Base-by-base conservation (phyloP, 129 eudicot species). In the Heracleum sosnowskyi region DNA sequence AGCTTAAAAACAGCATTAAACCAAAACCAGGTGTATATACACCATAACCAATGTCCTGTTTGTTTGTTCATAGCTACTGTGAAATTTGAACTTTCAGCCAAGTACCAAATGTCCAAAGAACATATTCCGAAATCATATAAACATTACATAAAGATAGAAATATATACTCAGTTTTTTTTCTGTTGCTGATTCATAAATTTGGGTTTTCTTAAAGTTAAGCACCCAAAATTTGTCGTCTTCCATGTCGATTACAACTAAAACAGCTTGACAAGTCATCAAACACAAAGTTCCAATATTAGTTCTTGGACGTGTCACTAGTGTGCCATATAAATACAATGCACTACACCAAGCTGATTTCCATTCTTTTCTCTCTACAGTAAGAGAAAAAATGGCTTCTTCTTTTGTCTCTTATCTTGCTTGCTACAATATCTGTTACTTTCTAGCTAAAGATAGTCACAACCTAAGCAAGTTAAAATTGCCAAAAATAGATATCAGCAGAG, bases 291-390 rank as follows among this genome's bases (percentile, higher is more conserved):
- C 76, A 26, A 28, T 5, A n/a, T 51, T 79, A 17, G 24, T 53
- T 75, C 73, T 83, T 86, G 75, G 85, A 40, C 57, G 17, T 31
- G 74, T 80, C 80, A 34, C 62, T 75, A 22, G n/a, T 33, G 1
- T 2, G 18, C 5, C 81, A 24, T 84, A 84, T 82, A 87, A 84
- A 44, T 77, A 74, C 79, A 71, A 34, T 73, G 46, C 5, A 77
- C 64, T 78, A 73, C 81, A 81, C 79, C 55, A 81, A 79, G 77
- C 84, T 62, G 77, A 78, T 87, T 80, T 79, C 85, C 87, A 78
- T 78, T 63, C 68, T 70, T 79, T 31, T 74, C 41, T 69, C 77
- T n/a, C 75, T 26, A 39, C 5, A 28, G 29, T 20, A 80, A 73
- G 28, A 74, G 28, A 44, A 63, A 73, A 76, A 63, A 82, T 76